Evolutionary conservation across 768 basidiomycete species (phyloP).

Genomic region (Paxillus rubicundulus): DNA sequence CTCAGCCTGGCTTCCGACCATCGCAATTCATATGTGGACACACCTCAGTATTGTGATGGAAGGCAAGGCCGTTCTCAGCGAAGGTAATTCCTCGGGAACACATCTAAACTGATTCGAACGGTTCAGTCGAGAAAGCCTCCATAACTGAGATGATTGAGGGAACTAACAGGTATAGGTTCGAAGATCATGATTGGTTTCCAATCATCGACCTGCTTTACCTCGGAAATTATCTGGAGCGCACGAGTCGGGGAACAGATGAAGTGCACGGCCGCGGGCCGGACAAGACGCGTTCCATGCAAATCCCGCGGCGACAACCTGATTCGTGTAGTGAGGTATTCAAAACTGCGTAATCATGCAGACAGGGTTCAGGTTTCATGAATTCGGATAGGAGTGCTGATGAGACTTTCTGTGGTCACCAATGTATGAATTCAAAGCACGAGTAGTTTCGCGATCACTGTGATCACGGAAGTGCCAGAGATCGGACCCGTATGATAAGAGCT

Average conservation of each 20-base stretch:
- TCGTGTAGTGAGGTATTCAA: constrained; percentile 73
- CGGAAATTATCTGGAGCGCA: constrained; percentile 62
- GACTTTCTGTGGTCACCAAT: constrained; percentile 71
- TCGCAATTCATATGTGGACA: not conserved
- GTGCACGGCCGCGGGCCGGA: constrained; percentile 57
- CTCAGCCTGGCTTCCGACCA: not conserved
- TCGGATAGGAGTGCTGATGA: constrained; percentile 7
- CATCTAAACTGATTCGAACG: constrained; percentile 60
- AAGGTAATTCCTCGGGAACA: constrained; percentile 72
- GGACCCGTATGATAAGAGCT: constrained; percentile 59
- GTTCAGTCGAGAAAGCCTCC: not conserved
- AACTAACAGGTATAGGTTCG: constrained; percentile 81
- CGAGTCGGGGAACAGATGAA: constrained; percentile 83
- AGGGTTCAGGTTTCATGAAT: constrained; percentile 4
- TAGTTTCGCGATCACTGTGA: constrained; percentile 54
- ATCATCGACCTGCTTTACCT: constrained; percentile 48
- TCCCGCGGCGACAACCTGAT: constrained; percentile 72
- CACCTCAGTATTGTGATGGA: constrained; percentile 69
- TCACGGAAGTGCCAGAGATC: constrained; percentile 81
- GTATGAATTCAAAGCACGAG: constrained; percentile 73
- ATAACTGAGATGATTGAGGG: not conserved
- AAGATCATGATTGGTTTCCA: constrained; percentile 75
- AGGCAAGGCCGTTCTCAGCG: constrained; percentile 57
- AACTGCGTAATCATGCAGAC: constrained; percentile 42
- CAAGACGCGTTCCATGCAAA: constrained; percentile 52